Percentiles rank a stretch among this genome's conserved stretches.
These are phyloP conservation scores for Magnolia officinalis DNA, from an alignment of 164 flowering plant genomes.

Conservation along the genomic window DNA sequence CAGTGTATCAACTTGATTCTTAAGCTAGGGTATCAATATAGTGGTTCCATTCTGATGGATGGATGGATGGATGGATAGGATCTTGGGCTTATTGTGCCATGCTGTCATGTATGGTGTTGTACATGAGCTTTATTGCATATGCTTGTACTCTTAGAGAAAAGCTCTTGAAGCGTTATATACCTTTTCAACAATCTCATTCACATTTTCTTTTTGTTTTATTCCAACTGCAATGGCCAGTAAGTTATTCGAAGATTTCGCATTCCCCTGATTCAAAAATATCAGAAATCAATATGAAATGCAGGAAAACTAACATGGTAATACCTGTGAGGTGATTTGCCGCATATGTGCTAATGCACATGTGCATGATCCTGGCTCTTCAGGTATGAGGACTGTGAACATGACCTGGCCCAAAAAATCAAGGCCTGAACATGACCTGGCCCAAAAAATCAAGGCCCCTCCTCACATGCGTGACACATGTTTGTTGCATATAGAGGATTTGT, in stretches of 20 bases:
- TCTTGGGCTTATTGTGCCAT: too few species aligned
- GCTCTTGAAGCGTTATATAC: conserved; percentile 22
- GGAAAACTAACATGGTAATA: not conserved
- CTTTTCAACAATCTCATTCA: conserved; percentile 64
- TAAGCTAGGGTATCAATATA: too few species aligned
- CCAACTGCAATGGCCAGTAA: conserved; percentile 85
- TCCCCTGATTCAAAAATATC: conserved; percentile 24
- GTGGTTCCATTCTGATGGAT: too few species aligned
- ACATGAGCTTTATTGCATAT: too few species aligned
- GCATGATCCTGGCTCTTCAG: too few species aligned
- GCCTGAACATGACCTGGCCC: not conserved
- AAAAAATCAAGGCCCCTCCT: too few species aligned
- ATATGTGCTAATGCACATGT: not conserved
- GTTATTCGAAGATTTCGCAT: conserved; percentile 35
- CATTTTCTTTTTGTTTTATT: conserved; percentile 64
- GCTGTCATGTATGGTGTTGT: too few species aligned
- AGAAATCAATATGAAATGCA: not conserved
- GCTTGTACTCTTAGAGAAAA: too few species aligned
- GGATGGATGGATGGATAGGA: too few species aligned
- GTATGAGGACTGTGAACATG: not conserved
- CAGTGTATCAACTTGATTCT: too few species aligned
- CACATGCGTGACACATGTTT: too few species aligned
- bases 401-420: not conserved
- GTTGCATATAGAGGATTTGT: too few species aligned
- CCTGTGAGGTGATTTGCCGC: not conserved